phyloP scores from a whole-genome alignment of 495 filamentous ascomycete genomes.

The Aspergillus carlsbadensis region DNA sequence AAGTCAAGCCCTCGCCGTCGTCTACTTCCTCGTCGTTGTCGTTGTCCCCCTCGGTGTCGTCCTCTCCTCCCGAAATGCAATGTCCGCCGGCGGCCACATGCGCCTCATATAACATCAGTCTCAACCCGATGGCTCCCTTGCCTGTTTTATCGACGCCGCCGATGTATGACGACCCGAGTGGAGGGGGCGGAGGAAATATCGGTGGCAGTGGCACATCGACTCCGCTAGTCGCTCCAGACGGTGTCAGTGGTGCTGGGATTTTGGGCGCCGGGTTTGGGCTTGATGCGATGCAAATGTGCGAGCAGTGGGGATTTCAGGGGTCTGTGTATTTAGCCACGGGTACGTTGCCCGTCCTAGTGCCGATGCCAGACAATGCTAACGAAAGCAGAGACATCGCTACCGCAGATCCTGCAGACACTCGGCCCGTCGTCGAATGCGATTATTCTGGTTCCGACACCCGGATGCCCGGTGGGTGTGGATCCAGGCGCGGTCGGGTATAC shows the following conservation, averaged over 20 bases:
- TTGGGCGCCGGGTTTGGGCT: background rate
- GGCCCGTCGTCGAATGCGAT: slow-evolving; percentile 9
- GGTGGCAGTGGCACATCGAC: background rate
- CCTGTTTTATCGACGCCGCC: background rate
- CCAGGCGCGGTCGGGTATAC: background rate
- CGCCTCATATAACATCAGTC: background rate
- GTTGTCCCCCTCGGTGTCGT: background rate
- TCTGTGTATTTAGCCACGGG: slow-evolving; percentile 8
- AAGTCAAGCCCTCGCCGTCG: slow-evolving; percentile 13
- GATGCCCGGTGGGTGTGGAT: background rate
- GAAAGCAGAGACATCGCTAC: slow-evolving; percentile 3
- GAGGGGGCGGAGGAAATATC: background rate
- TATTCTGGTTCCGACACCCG: background rate
- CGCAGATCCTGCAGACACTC: slow-evolving; percentile 9
- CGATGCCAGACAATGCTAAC: background rate
- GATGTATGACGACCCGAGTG: background rate
- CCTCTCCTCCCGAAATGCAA: background rate
- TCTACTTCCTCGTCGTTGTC: slow-evolving; percentile 10
- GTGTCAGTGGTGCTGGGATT: background rate
- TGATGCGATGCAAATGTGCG: slow-evolving; percentile 3
- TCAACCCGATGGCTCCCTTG: background rate
- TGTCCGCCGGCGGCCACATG: background rate
- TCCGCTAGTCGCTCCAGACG: background rate
- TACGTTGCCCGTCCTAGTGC: background rate
- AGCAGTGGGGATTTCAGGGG: slow-evolving; percentile 12